These are phyloP conservation scores for Schizonepeta tenuifolia DNA, from an alignment of 257 asterid species.

Conservation along the genomic window DNA sequence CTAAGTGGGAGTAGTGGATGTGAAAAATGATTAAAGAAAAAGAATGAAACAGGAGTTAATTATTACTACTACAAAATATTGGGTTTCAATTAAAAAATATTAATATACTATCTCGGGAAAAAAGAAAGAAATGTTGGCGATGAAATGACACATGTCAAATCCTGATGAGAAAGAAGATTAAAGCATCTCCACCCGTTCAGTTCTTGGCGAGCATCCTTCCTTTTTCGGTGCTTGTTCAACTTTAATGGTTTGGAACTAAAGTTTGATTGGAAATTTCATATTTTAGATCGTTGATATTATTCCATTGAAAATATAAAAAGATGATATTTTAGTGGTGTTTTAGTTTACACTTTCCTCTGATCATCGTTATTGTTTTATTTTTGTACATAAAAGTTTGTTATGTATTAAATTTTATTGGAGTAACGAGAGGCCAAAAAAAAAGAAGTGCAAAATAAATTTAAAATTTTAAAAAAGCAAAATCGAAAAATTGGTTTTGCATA, in stretches of 20 bases:
- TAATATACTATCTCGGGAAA: conserved; percentile 29
- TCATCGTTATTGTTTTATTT: neutral
- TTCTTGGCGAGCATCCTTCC: conserved; percentile 30
- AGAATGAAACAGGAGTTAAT: conserved; percentile 23
- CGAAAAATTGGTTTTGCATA: too few relatives aligned
- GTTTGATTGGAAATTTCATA: neutral
- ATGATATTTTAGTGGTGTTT: neutral
- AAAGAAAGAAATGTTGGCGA: conserved; percentile 8
- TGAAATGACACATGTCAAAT: conserved; percentile 46
- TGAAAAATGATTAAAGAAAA: conserved; percentile 28
- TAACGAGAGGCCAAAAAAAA: too few relatives aligned
- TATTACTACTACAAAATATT: neutral
- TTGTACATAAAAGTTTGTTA: neutral
- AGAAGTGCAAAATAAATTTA: too few relatives aligned
- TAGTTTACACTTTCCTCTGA: neutral
- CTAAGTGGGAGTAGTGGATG: conserved; percentile 38
- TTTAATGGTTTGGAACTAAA: neutral
- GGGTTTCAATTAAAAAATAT: neutral
- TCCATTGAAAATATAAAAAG: neutral
- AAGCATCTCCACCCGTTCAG: conserved; percentile 59
- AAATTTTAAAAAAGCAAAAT: too few relatives aligned
- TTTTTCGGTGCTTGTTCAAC: neutral
- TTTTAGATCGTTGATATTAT: neutral
- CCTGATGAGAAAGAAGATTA: conserved; percentile 42
- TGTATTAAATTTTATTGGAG: too few relatives aligned